These are phyloP conservation scores for Thielaviopsis populi DNA, from an alignment of 2,329 filamentous ascomycete genomes.

Conservation along the genomic window DNA sequence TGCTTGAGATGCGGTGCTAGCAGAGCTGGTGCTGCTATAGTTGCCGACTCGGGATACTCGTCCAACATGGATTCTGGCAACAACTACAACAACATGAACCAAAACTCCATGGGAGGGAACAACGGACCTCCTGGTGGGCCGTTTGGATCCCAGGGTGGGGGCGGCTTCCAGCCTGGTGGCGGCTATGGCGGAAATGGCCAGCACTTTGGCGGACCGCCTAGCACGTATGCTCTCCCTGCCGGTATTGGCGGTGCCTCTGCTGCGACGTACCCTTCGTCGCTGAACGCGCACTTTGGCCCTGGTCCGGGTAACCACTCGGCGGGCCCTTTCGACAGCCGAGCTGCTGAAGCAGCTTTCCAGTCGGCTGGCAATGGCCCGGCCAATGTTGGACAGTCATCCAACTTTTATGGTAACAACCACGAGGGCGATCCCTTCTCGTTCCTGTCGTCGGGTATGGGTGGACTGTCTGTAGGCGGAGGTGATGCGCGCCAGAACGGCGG, in stretches of 20 bases:
- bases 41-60: constrained; percentile 83
- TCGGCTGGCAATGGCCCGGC: constrained; percentile 69
- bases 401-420: constrained; percentile 32
- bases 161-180: constrained; percentile 43
- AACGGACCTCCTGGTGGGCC: constrained; percentile 30
- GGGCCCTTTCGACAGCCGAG: constrained; percentile 81
- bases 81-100: constrained; percentile 25
- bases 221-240: constrained; percentile 77
- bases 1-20: constrained; percentile 93
- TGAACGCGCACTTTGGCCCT: constrained; percentile 62
- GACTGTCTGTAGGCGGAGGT: constrained; percentile 51
- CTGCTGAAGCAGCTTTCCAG: constrained; percentile 87
- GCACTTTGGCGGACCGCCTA: constrained; percentile 64
- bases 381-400: constrained; percentile 59
- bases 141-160: constrained; percentile 3
- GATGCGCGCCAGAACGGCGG: constrained; percentile 49
- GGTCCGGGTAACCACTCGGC: constrained; percentile 66
- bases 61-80: constrained; percentile 78
- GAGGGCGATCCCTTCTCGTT: constrained; percentile 70
- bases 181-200: constrained; percentile 50
- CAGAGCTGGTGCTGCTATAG: constrained; percentile 81
- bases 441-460: constrained; percentile 57
- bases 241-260: constrained; percentile 61
- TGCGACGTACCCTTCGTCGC: constrained; percentile 58
- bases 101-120: constrained; percentile 30